phyloP scores from a whole-genome alignment of 2,329 filamentous ascomycete genomes.

The Neonectria punicea region DNA sequence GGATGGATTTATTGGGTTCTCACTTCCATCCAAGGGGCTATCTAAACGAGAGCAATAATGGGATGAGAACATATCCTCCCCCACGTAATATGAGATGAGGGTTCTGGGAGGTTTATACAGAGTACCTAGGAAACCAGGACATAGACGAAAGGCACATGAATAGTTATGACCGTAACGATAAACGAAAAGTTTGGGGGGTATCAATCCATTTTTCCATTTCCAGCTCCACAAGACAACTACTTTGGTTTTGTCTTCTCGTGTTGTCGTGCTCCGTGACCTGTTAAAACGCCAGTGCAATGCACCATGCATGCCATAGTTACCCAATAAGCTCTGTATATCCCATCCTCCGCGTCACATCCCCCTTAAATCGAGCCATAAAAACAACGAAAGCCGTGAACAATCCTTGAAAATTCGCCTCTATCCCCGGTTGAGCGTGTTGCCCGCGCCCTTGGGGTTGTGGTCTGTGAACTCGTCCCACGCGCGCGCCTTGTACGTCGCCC shows the following conservation, averaged over 20 bases:
- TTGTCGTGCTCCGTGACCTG: constrained; percentile 4
- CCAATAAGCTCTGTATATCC: not conserved
- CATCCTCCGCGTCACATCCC: not conserved
- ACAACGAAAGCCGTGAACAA: not conserved
- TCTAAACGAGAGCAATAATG: constrained; percentile 19
- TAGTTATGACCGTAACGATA: constrained; percentile 1
- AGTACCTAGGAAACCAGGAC: not conserved
- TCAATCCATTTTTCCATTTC: constrained; percentile 22
- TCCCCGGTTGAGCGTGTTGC: constrained; percentile 86
- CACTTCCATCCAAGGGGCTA: not conserved
- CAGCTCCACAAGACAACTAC: not conserved
- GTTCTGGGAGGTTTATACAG: not conserved
- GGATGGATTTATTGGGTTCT: not conserved
- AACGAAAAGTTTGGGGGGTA: constrained; percentile 17
- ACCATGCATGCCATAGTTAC: not conserved
- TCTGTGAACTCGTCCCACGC: constrained; percentile 97
- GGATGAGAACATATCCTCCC: not conserved
- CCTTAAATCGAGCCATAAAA: not conserved
- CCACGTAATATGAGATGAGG: not conserved
- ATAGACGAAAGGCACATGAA: constrained; percentile 13
- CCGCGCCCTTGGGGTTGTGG: constrained; percentile 84
- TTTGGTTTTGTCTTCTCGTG: not conserved
- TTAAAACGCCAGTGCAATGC: constrained; percentile 9
- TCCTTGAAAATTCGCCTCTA: constrained; percentile 35
- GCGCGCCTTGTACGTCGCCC: constrained; percentile 91